phyloP scores from a whole-genome alignment of 73 alveolate species.

The Tetrahymena elliotti region DNA sequence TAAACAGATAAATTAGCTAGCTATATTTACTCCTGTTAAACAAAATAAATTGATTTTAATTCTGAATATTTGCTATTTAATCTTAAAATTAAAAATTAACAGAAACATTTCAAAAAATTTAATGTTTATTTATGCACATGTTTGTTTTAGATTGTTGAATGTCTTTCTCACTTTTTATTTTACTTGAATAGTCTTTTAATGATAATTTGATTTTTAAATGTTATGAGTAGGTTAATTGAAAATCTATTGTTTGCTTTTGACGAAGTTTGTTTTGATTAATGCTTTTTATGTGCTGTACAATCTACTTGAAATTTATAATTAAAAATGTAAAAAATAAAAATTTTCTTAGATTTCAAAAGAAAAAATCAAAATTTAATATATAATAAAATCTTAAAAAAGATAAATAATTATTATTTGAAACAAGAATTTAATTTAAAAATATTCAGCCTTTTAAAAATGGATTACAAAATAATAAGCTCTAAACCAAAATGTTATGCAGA shows the following conservation, averaged over 20 bases:
- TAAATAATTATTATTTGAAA: not conserved
- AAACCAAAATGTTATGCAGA: constrained; percentile 36
- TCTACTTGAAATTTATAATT: not conserved
- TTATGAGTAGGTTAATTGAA: not conserved
- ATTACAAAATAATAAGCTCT: constrained; percentile 14
- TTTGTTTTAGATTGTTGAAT: not conserved
- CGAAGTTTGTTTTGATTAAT: not conserved
- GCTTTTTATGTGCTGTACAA: not conserved
- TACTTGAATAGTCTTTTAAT: not conserved
- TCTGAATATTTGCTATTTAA: no score
- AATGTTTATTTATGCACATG: not conserved
- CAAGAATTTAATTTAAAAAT: not conserved
- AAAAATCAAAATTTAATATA: not conserved
- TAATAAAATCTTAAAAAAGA: not conserved
- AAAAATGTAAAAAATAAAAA: not conserved
- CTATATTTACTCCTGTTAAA: not conserved
- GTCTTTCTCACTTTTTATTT: not conserved
- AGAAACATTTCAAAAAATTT: not conserved
- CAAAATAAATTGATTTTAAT: no score
- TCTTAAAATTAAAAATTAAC: not conserved
- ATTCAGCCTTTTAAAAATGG: not conserved
- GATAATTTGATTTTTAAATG: not conserved
- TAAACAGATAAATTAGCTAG: not conserved
- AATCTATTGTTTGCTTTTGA: not conserved
- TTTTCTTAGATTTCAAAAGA: not conserved